These are phyloP conservation scores for Mrakia blollopis DNA, from an alignment of 768 basidiomycete species.

Conservation along the genomic window DNA sequence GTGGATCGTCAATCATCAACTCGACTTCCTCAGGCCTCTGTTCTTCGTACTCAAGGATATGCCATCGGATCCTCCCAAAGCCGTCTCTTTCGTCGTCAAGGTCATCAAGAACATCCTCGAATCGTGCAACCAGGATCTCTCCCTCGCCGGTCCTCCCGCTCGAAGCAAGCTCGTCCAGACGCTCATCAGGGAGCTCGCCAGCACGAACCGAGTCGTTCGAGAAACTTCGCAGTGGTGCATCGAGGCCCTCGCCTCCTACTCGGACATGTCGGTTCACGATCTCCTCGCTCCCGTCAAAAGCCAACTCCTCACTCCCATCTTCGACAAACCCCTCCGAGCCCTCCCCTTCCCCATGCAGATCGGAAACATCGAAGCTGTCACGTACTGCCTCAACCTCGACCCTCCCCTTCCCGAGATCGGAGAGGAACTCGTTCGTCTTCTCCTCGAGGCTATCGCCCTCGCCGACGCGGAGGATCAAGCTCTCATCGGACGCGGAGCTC, in stretches of 20 bases:
- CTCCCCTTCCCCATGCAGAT: conserved; percentile 93
- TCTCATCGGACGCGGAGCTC: conserved; percentile 61
- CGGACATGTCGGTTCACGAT: conserved; percentile 64
- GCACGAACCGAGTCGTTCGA: conserved; percentile 77
- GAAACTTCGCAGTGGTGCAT: conserved; percentile 78
- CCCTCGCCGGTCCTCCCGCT: conserved; percentile 38
- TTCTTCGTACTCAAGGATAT: conserved; percentile 91
- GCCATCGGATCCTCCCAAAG: conserved; percentile 77
- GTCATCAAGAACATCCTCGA: conserved; percentile 54
- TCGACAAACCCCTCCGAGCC: conserved; percentile 92
- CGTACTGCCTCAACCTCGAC: conserved; percentile 82
- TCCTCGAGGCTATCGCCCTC: conserved; percentile 88
- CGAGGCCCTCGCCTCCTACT: conserved; percentile 66
- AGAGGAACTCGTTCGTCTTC: conserved; percentile 81
- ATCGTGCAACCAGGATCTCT: conserved; percentile 37
- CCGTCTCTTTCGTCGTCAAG: conserved; percentile 70
- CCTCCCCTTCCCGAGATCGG: conserved; percentile 87
- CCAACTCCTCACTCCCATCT: conserved; percentile 80
- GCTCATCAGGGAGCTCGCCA: conserved; percentile 73
- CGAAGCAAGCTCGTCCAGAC: conserved; percentile 34
- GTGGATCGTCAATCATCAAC: conserved; percentile 80
- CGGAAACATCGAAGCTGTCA: conserved; percentile 93
- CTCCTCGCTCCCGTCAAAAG: conserved; percentile 77
- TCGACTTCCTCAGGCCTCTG: conserved; percentile 83
- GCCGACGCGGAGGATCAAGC: conserved; percentile 93